phyloP scores from a whole-genome alignment of 2,329 filamentous ascomycete species.

The Epichloe coenophiala region DNA sequence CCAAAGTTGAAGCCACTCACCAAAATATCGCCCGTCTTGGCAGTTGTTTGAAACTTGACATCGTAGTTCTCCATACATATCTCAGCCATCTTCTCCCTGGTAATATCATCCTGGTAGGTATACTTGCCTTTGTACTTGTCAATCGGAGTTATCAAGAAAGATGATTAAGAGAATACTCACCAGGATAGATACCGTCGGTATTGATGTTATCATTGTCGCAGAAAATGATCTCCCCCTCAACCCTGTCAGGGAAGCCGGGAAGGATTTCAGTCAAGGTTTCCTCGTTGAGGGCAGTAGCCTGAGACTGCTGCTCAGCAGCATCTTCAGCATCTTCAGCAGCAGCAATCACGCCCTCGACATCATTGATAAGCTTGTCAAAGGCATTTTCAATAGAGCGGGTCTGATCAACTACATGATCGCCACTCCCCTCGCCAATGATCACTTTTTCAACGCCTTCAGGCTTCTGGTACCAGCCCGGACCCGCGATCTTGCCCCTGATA shows the following conservation, averaged over 20 bases:
- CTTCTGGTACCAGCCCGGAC: conserved; percentile 65
- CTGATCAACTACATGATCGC: conserved; percentile 34
- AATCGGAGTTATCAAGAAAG: too few relatives aligned
- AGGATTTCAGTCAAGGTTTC: conserved; percentile 8
- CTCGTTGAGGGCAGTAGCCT: neutral
- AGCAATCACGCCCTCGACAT: conserved; percentile 51
- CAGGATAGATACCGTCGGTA: conserved; percentile 1
- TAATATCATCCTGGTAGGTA: conserved; percentile 80
- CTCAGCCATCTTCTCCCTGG: conserved; percentile 67
- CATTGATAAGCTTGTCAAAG: conserved; percentile 54
- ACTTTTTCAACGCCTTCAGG: conserved; percentile 56
- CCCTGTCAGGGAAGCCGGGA: neutral
- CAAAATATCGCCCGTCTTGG: conserved; percentile 62
- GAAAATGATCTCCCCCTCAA: neutral
- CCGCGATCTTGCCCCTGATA: conserved; percentile 54
- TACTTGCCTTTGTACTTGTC: conserved; percentile 40
- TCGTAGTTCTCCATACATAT: conserved; percentile 97
- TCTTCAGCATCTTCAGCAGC: conserved; percentile 26
- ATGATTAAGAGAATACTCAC: neutral
- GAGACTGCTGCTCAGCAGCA: neutral
- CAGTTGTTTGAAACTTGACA: conserved; percentile 47
- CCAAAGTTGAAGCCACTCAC: conserved; percentile 86
- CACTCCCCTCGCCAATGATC: conserved; percentile 55
- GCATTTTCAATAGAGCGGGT: conserved; percentile 49
- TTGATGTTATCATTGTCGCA: neutral